Conservation (phyloP, 345 rosid genomes). For the Cardamine chenopodiifolia region DNA sequence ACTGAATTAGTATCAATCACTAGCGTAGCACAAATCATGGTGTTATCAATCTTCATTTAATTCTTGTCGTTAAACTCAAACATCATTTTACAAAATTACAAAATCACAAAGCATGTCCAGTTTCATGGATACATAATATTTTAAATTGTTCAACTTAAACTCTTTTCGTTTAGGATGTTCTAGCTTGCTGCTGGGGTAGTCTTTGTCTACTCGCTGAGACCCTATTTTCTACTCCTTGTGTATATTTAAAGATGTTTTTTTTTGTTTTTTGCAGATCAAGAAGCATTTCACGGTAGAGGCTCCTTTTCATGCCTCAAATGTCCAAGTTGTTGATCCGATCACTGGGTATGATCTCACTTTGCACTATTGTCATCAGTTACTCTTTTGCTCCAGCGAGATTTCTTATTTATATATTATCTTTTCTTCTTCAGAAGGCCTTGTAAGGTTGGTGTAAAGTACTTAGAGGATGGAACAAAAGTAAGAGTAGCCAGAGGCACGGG, state of each 20-base stretch:
- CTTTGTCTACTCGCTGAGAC: not conserved
- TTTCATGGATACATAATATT: not conserved
- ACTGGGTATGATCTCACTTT: constrained; percentile 62
- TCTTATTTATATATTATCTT: constrained; percentile 4
- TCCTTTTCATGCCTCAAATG: constrained; percentile 93
- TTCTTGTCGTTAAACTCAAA: too few species aligned
- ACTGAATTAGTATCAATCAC: not conserved
- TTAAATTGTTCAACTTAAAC: not conserved
- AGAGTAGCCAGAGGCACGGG: constrained; percentile 89
- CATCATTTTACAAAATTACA: too few species aligned
- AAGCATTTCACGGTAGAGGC: constrained; percentile 95
- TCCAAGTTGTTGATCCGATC: constrained; percentile 89
- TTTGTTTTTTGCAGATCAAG: constrained; percentile 60
- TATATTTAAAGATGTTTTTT: not conserved
- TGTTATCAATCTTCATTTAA: not conserved
- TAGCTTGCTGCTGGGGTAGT: not conserved
- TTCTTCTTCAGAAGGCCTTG: constrained; percentile 68
- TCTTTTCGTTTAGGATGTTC: not conserved
- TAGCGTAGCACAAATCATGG: not conserved
- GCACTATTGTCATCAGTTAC: not conserved
- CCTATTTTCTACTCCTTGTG: not conserved
- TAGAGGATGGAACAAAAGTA: constrained; percentile 98
- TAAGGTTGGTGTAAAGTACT: constrained; percentile 76
- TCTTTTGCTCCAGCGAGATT: not conserved
- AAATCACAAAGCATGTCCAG: not conserved